Conservation (phyloP, 2,329 filamentous ascomycete species). For the Penicillium concentricum region DNA sequence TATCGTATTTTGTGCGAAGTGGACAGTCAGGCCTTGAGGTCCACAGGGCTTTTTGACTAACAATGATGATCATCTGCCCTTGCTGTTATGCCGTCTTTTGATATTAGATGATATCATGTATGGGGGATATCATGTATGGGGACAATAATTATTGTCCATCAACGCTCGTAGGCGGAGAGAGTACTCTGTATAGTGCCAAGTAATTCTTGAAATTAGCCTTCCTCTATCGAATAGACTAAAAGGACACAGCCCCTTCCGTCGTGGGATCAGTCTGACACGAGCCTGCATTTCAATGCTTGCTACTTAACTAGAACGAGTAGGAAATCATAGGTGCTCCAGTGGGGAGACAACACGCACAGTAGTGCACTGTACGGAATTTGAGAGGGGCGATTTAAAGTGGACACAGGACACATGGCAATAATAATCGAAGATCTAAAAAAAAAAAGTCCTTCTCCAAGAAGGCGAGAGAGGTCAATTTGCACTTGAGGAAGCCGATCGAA, state of each 20-base stretch:
- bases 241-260: constrained; percentile 1
- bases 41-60: constrained; percentile 1
- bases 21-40: background rate
- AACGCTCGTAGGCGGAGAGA: background rate
- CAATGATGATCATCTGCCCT: constrained; percentile 11
- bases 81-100: constrained; percentile 9
- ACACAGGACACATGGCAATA: background rate
- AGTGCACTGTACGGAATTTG: background rate
- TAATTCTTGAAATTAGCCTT: background rate
- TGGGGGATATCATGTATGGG: constrained; percentile 6
- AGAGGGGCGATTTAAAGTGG: background rate
- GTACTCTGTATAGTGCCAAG: background rate
- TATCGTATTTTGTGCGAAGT: background rate
- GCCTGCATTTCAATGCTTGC: constrained; percentile 10
- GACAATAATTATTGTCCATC: constrained; percentile 15
- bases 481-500: constrained; percentile 15
- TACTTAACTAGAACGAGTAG: background rate
- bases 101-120: constrained; percentile 11
- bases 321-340: background rate
- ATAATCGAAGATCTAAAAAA: background rate
- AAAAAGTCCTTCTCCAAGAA: background rate
- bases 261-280: constrained; percentile 14
- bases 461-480: constrained; percentile 3
- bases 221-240: background rate
- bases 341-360: constrained; percentile 6